A percentile compares a stretch with the other conserved stretches of the same genome.
phyloP scores from a whole-genome alignment of 2,329 filamentous ascomycete species.

The Apiospora marii region DNA sequence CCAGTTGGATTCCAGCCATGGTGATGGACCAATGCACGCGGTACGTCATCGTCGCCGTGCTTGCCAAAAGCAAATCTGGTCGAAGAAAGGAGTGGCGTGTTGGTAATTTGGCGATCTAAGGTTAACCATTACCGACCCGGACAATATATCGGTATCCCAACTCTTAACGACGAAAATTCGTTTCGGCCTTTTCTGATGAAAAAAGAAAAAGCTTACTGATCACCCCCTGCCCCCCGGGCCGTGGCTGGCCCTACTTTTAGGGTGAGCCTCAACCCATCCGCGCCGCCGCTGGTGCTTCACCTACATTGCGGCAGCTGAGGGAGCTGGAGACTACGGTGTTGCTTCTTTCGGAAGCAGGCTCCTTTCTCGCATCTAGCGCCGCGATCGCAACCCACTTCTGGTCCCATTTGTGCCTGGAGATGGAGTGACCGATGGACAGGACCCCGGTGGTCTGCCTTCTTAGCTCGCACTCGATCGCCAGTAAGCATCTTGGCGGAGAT shows the following conservation, averaged over 20 bases:
- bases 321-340: slow-evolving; percentile 9
- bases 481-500: slow-evolving; percentile 19
- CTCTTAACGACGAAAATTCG: not conserved
- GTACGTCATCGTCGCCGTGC: not conserved
- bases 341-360: slow-evolving; percentile 1
- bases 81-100: not conserved
- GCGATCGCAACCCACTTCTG: not conserved
- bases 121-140: not conserved
- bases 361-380: slow-evolving; percentile 8
- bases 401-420: not conserved
- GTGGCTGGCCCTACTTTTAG: not conserved
- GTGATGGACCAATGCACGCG: not conserved
- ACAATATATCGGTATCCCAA: not conserved
- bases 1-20: not conserved
- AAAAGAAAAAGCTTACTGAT: not conserved
- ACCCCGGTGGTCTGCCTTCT: not conserved
- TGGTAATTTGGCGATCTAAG: not conserved
- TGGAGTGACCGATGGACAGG: not conserved
- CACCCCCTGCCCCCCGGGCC: not conserved
- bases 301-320: slow-evolving; percentile 9
- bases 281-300: not conserved
- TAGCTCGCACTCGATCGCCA: not conserved
- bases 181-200: not conserved
- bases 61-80: not conserved
- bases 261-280: not conserved